Evolutionary conservation across 768 basidiomycete species (phyloP), one percentile per base, ranked within the genome.

Genomic region (Podaxis pistillaris): DNA sequence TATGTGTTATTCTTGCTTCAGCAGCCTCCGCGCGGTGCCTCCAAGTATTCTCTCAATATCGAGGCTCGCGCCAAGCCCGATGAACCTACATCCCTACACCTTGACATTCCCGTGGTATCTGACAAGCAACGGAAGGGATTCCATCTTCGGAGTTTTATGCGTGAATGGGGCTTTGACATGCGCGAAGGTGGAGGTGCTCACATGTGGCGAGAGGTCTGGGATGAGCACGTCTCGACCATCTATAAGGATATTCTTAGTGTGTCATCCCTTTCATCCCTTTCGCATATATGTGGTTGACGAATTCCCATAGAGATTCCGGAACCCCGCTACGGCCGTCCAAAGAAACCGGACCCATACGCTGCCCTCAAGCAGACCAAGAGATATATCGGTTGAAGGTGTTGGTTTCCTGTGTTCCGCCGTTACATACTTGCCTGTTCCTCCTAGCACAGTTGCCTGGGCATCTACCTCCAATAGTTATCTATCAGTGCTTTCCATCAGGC

Each of bases 121-220:
- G 78, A 72, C 30, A 71, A 74, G 38, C 73, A 81, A 46, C 85
- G 92, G 38, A 74, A 76, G 9, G 81, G 81, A 3, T 94, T 95
- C 71, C 73, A 88, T 73, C 80, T 89, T 44, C 82, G 92, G 56
- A 76, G 75, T 37, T 94, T 96, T 68, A 76, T 81, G 58, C 71
- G 73, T 51, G 69, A 79, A 63, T 83, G 88, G 75, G 79, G 78
- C 41, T 70, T 91, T 56, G 78, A 85, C 68, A 79, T 74, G 22
- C 75, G 75, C 30, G 70, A 72, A 38, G 89, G 91, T 38, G 90
- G 90, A 19, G 94, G 90, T 5, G 86, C 80, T 4, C 88, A 90
- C 72, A 92, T 95, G 88, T 96, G 88, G 86, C 81, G 94, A 69
- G 86, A 85, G 66, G 79, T 86, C 44, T 95, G 93, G 92, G 80